Evolutionary conservation across 2,329 filamentous ascomycete species (phyloP).

Genomic region (Tolypocladium endophyticum): DNA sequence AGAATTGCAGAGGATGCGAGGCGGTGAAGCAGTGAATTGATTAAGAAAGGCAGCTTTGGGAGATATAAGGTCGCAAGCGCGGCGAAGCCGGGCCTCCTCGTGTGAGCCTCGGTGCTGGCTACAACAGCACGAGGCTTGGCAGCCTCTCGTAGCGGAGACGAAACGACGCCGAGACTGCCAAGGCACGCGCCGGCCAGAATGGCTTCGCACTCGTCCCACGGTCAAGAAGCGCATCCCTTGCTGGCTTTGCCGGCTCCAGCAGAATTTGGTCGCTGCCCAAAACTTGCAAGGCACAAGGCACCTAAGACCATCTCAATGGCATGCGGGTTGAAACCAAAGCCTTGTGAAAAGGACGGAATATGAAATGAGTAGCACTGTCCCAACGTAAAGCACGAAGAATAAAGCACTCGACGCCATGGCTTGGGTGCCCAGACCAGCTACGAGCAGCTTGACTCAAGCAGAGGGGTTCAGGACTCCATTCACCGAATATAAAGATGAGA

Average conservation of each 20-base stretch:
- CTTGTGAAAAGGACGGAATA: not conserved
- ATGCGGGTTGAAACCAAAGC: not conserved
- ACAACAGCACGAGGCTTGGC: conserved; percentile 8
- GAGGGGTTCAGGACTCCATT: not conserved
- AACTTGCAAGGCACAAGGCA: not conserved
- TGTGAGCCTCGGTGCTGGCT: not conserved
- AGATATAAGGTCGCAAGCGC: not conserved
- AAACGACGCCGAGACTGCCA: conserved; percentile 10
- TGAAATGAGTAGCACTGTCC: not conserved
- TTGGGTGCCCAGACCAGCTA: not conserved
- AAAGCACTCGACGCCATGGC: not conserved
- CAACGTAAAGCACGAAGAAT: no score
- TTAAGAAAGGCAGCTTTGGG: not conserved
- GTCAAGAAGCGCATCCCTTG: not conserved
- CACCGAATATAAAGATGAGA: not conserved
- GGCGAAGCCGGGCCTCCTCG: not conserved
- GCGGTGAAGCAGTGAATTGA: not conserved
- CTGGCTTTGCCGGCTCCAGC: not conserved
- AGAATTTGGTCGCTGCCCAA: not conserved
- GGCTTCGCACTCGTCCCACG: not conserved
- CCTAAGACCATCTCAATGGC: not conserved
- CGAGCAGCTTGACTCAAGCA: not conserved
- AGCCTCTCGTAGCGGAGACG: conserved; percentile 4
- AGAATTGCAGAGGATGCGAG: not conserved
- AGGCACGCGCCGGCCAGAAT: conserved; percentile 5